Conservation (phyloP, 2,329 filamentous ascomycete genomes). For the Trichophyton schoenleinii region DNA sequence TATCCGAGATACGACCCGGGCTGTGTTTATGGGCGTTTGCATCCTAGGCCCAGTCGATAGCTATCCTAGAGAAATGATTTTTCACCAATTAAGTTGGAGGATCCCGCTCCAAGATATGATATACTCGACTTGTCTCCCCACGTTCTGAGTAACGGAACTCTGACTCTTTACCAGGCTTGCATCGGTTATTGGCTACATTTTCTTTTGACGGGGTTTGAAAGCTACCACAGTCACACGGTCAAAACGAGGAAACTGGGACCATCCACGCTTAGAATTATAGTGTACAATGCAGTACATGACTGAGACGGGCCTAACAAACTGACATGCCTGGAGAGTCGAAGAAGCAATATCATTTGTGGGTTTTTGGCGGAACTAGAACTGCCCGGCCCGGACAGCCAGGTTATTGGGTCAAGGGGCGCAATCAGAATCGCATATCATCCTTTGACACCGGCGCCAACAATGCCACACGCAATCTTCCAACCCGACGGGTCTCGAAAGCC, state of each 20-base stretch:
- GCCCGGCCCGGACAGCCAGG: not conserved
- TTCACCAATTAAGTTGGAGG: not conserved
- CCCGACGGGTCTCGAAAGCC: not conserved
- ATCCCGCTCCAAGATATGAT: not conserved
- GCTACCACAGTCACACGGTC: not conserved
- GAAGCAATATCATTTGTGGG: not conserved
- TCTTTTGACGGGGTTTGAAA: not conserved
- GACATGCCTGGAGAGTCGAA: not conserved
- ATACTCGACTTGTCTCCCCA: not conserved
- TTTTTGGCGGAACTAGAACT: not conserved
- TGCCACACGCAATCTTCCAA: not conserved
- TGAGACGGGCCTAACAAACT: not conserved
- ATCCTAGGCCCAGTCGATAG: not conserved
- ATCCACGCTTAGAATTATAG: not conserved
- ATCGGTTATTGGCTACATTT: not conserved
- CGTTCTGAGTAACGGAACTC: not conserved
- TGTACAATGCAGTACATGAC: not conserved
- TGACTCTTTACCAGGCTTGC: not conserved
- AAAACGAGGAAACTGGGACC: not conserved
- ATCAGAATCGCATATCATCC: not conserved
- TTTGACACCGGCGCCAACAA: not conserved
- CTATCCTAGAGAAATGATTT: not conserved
- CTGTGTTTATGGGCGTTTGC: not conserved
- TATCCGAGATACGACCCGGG: not conserved
- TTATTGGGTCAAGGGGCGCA: constrained; percentile 1